Evolutionary conservation across 495 filamentous ascomycete species (phyloP).

Genomic region (Glonium stellatum): DNA sequence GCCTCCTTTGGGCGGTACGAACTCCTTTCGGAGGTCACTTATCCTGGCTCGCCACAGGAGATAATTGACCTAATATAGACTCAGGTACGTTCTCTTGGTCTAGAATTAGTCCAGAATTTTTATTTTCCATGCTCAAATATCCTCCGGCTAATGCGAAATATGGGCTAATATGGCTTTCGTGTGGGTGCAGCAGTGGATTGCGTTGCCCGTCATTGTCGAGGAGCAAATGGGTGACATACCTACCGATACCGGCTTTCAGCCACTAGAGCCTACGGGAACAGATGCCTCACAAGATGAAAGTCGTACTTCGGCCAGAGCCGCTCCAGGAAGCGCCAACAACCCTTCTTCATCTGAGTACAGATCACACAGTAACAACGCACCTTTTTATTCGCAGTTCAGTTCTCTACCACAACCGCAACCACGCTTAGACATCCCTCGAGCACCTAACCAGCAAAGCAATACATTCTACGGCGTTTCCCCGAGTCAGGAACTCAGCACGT

Average conservation of each 20-base stretch:
- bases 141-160: constrained; percentile 12
- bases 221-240: constrained; percentile 37
- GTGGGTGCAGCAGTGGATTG: constrained; percentile 43
- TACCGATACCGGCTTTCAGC: constrained; percentile 20
- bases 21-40: constrained; percentile 15
- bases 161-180: constrained; percentile 39
- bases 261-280: constrained; percentile 16
- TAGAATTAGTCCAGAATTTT: neutral
- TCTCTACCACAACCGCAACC: constrained; percentile 19
- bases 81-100: constrained; percentile 23
- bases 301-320: constrained; percentile 7
- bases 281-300: constrained; percentile 26
- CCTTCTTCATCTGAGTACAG: constrained; percentile 7
- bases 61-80: constrained; percentile 24
- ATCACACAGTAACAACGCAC: constrained; percentile 15
- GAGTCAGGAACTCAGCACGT: constrained; percentile 34
- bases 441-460: constrained; percentile 4
- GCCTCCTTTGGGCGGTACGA: constrained; percentile 8
- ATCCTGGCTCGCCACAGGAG: constrained; percentile 25
- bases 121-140: neutral
- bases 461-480: constrained; percentile 22
- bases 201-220: constrained; percentile 39
- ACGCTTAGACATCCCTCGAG: constrained; percentile 27
- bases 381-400: constrained; percentile 31
- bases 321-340: neutral